Conservation (phyloP, 2,329 filamentous ascomycete genomes). For the Rutstroemia sydowiana region DNA sequence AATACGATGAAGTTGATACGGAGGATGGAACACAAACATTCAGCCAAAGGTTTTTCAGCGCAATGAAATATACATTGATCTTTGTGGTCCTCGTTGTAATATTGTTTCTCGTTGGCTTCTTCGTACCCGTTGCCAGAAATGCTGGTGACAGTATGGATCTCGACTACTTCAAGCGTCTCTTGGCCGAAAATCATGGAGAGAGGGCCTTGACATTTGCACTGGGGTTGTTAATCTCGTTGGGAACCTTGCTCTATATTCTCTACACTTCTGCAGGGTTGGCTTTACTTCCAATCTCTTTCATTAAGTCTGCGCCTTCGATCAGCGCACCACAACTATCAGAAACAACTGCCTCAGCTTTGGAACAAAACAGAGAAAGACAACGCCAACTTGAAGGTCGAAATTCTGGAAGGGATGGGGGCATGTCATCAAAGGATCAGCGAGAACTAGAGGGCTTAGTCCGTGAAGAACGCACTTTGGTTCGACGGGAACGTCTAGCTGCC, state of each 20-base stretch:
- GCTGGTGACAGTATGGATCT: conserved; percentile 66
- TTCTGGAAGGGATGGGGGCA: conserved; percentile 62
- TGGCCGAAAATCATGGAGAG: conserved; percentile 83
- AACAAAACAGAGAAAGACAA: conserved; percentile 84
- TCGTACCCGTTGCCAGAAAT: conserved; percentile 72
- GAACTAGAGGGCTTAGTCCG: conserved; percentile 81
- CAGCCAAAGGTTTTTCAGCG: conserved; percentile 67
- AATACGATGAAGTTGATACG: conserved; percentile 85
- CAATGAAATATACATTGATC: conserved; percentile 81
- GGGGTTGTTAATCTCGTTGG: conserved; percentile 80
- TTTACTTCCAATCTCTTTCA: conserved; percentile 79
- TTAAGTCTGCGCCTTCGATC: conserved; percentile 83
- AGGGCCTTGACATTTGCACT: conserved; percentile 85
- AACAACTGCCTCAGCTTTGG: conserved; percentile 71
- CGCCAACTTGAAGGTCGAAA: conserved; percentile 84
- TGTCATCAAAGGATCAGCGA: conserved; percentile 78
- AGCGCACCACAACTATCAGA: conserved; percentile 74
- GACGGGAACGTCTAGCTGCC: conserved; percentile 78
- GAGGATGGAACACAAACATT: conserved; percentile 71
- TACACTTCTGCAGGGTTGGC: conserved; percentile 89
- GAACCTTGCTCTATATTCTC: conserved; percentile 76
- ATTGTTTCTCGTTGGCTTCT: conserved; percentile 88
- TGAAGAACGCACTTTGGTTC: conserved; percentile 86
- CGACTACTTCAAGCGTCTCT: conserved; percentile 82
- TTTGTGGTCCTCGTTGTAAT: conserved; percentile 76